phyloP scores from a whole-genome alignment of 2,329 filamentous ascomycete genomes.

The Magnaporthiopsis poae region DNA sequence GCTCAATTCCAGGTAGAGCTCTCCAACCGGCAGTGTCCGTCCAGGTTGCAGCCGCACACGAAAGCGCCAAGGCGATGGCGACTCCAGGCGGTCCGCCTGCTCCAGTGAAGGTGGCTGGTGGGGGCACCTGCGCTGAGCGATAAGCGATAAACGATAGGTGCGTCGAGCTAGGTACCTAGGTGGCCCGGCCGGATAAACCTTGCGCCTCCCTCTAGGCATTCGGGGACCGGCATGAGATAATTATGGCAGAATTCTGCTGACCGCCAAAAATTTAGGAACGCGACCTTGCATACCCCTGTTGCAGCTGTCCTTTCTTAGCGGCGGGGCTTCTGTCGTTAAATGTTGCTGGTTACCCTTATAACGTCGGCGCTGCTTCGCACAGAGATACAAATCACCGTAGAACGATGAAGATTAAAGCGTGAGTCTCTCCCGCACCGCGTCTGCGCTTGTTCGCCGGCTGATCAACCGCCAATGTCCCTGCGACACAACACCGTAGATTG shows the following conservation, averaged over 20 bases:
- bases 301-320: too few relatives aligned
- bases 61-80: neutral
- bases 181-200: neutral
- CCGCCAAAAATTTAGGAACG: constrained; percentile 2
- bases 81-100: neutral
- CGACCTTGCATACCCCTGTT: neutral
- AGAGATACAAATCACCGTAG: neutral
- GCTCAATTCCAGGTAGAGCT: neutral
- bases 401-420: constrained; percentile 8
- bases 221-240: neutral
- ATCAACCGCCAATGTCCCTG: neutral
- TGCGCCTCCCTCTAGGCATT: neutral
- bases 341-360: too few relatives aligned
- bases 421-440: neutral
- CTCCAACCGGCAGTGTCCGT: neutral
- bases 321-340: too few relatives aligned
- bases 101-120: neutral
- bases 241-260: constrained; percentile 1
- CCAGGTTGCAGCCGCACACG: constrained; percentile 7
- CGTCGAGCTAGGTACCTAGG: neutral
- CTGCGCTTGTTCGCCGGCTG: neutral
- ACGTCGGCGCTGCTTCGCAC: too few relatives aligned
- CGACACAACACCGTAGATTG: neutral
- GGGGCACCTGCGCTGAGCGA: neutral
- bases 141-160: neutral